Percentiles rank a stretch among this genome's conserved stretches.
Conservation (phyloP, 306 rosid genomes). For the Dalbergia oliveri region DNA sequence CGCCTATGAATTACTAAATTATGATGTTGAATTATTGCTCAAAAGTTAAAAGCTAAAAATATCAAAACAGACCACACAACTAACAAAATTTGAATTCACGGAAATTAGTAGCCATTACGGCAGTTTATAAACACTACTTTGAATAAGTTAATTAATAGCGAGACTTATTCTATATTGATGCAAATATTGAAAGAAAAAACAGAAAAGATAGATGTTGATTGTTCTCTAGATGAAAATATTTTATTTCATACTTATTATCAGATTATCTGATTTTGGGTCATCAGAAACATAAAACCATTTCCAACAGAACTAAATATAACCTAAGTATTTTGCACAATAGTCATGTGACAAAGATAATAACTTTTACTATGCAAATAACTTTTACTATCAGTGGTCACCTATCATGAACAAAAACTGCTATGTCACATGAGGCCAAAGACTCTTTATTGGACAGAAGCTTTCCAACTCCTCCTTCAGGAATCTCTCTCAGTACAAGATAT, state of each 20-base stretch:
- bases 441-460: slow-evolving; percentile 77
- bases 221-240: background rate
- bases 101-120: background rate
- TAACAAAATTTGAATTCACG: slow-evolving; percentile 1
- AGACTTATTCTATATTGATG: slow-evolving; percentile 12
- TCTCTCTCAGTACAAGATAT: slow-evolving; percentile 82
- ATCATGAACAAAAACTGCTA: slow-evolving; percentile 92
- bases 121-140: background rate
- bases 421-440: slow-evolving; percentile 91
- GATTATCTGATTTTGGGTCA: background rate
- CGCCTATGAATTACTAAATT: background rate
- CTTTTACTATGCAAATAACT: background rate
- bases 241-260: background rate
- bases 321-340: background rate
- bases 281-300: slow-evolving; percentile 18
- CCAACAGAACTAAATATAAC: slow-evolving; percentile 14
- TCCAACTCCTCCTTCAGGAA: slow-evolving; percentile 82
- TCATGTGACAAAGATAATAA: slow-evolving; percentile 4
- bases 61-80: slow-evolving; percentile 12
- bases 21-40: slow-evolving; percentile 21
- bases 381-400: slow-evolving; percentile 60
- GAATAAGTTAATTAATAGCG: slow-evolving; percentile 4
- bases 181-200: slow-evolving; percentile 1
- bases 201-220: background rate
- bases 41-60: slow-evolving; percentile 4